Percentiles rank a stretch among this genome's conserved stretches.
phyloP scores from a whole-genome alignment of 352 stramenopile species.

The Globisporangium paddicum region DNA sequence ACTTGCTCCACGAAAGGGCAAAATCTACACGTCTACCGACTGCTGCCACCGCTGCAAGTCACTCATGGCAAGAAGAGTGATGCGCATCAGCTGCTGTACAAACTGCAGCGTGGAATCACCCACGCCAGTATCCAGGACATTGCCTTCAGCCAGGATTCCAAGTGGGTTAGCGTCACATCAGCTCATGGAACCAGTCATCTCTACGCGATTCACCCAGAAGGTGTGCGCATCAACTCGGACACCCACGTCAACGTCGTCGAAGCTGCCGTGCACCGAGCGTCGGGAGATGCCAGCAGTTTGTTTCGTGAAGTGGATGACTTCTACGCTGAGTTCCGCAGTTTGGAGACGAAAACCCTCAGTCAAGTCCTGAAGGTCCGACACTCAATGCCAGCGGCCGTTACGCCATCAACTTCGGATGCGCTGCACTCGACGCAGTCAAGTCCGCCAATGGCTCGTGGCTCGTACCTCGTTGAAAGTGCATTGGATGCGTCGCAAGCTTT shows the following conservation, averaged over 20 bases:
- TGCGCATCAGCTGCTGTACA: constrained; percentile 68
- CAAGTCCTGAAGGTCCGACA: constrained; percentile 79
- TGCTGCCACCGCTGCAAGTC: constrained; percentile 53
- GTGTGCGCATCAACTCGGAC: constrained; percentile 56
- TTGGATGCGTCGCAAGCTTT: constrained; percentile 67
- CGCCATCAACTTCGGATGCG: constrained; percentile 13
- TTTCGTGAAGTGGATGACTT: constrained; percentile 65
- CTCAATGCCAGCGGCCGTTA: constrained; percentile 29
- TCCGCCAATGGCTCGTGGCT: constrained; percentile 15
- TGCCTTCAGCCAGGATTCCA: constrained; percentile 75
- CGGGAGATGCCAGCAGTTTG: constrained; percentile 7
- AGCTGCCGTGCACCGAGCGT: constrained; percentile 12
- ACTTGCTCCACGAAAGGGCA: constrained; percentile 83
- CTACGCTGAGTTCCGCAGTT: constrained; percentile 53
- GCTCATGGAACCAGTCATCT: constrained; percentile 82
- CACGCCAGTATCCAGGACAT: constrained; percentile 82
- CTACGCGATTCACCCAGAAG: constrained; percentile 76
- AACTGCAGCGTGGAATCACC: constrained; percentile 84
- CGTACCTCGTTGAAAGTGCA: constrained; percentile 45
- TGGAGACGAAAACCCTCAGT: constrained; percentile 59
- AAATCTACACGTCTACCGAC: constrained; percentile 80
- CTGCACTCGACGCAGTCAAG: constrained; percentile 20
- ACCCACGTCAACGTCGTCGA: constrained; percentile 49
- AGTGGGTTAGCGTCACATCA: constrained; percentile 86
- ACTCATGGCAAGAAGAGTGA: constrained; percentile 6